A percentile compares a stretch with the other conserved stretches of the same genome.
phyloP scores from a whole-genome alignment of 1,284 basidiomycete species.

The Phylloporus sp. region DNA sequence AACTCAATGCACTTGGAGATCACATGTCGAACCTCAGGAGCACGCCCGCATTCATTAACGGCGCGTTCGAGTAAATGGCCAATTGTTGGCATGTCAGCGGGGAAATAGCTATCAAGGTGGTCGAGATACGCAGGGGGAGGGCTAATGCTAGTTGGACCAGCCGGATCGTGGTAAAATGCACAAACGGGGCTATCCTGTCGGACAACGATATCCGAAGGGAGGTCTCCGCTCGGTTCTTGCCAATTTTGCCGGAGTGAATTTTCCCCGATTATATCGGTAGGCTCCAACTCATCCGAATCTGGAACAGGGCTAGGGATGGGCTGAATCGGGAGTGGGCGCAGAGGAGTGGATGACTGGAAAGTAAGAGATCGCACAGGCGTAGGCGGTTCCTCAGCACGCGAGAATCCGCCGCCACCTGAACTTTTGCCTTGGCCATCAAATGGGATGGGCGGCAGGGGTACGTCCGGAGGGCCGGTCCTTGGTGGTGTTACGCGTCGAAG shows the following conservation, averaged over 20 bases:
- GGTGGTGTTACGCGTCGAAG: slow-evolving; percentile 19
- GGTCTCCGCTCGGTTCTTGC: slow-evolving; percentile 2
- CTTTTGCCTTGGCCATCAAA: slow-evolving; percentile 2
- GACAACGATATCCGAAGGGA: slow-evolving; percentile 14
- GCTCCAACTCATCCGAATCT: slow-evolving; percentile 16
- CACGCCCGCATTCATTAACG: slow-evolving; percentile 20
- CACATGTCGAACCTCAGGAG: slow-evolving; percentile 22
- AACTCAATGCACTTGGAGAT: slow-evolving; percentile 30
- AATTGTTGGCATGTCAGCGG: slow-evolving; percentile 10
- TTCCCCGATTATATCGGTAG: slow-evolving; percentile 3
- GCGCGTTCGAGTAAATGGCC: slow-evolving; percentile 30
- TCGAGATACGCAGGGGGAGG: slow-evolving; percentile 25
- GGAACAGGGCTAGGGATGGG: slow-evolving; percentile 27
- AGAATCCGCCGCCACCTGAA: neutral
- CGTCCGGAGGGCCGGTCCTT: slow-evolving; percentile 19
- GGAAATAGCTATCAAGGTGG: slow-evolving; percentile 4
- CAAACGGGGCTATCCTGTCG: slow-evolving; percentile 31
- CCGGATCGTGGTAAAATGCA: slow-evolving; percentile 9
- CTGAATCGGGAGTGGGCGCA: slow-evolving; percentile 25
- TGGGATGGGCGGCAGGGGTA: slow-evolving; percentile 30
- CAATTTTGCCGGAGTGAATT: slow-evolving; percentile 15
- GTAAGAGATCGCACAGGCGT: slow-evolving; percentile 8
- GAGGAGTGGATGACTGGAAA: neutral
- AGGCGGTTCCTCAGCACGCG: neutral
- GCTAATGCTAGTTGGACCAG: slow-evolving; percentile 9